phyloP scores from a whole-genome alignment of 2,329 filamentous ascomycete species.

The Lasiodiplodia sp. region DNA sequence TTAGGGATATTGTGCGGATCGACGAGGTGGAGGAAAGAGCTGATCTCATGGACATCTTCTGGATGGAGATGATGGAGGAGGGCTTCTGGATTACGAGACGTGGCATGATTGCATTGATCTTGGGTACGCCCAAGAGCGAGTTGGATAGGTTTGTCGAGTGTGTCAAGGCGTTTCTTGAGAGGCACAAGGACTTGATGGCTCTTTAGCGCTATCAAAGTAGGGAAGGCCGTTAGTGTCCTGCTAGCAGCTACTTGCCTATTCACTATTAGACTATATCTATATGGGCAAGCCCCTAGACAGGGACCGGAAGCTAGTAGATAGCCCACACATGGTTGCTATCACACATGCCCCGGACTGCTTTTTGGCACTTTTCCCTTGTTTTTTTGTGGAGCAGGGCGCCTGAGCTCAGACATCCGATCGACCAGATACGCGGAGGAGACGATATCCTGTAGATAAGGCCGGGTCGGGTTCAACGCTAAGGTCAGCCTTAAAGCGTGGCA shows the following conservation, averaged over 20 bases:
- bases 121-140: slow-evolving; percentile 44
- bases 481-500: neutral
- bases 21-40: slow-evolving; percentile 41
- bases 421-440: neutral
- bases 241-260: neutral
- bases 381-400: neutral
- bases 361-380: neutral
- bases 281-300: neutral
- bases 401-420: neutral
- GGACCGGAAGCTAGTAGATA: neutral
- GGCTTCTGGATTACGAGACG: slow-evolving; percentile 47
- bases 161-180: slow-evolving; percentile 37
- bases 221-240: too few relatives aligned
- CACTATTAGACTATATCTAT: neutral
- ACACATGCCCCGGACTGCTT: neutral
- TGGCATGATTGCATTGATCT: slow-evolving; percentile 46
- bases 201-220: neutral
- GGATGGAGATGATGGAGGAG: slow-evolving; percentile 47
- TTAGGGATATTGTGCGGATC: slow-evolving; percentile 38
- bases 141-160: slow-evolving; percentile 42
- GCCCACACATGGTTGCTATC: neutral
- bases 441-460: neutral
- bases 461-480: neutral
- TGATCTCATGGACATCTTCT: slow-evolving; percentile 44
- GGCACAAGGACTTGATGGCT: slow-evolving; percentile 29